Base-by-base conservation (phyloP, 768 basidiomycete species). In the Russula brevipes region DNA sequence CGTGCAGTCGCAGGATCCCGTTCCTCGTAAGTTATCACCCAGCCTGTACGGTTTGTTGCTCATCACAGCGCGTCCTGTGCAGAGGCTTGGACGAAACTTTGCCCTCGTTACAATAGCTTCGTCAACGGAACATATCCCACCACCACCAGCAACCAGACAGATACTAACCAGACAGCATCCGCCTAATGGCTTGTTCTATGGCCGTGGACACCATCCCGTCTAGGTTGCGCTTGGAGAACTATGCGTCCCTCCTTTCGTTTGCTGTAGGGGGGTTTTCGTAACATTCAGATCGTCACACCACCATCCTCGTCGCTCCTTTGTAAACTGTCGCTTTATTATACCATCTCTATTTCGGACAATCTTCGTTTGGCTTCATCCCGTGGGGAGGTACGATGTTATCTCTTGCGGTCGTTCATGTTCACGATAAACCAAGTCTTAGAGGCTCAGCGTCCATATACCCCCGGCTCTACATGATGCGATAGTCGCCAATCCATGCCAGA, bases 281-380 rank as follows among this genome's bases (percentile, higher is more conserved):
- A 5, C 16, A 16, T 16, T 35, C 14, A 36, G 0, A 1, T 31
- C 19, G 9, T 41, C 39, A 12, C 19, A 39, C 9, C n/a, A 39
- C 7, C 41, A 42, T 16, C 41, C 12, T 41, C 24, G 16, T 24
- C 38, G 8, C 38, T 38, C 41, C 5, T 42, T 41, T 54, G 54
- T 41, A 54, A 54, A 54, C 38, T 41, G n/a, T 41, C 38, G 19
- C 11, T 54, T 42, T 6, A 12, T 24, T 57, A 24, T 47, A 36
- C 35, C 10, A 11, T 38, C 5, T n/a, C 1, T 17, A 36, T 17
- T 31, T 42, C 30, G 54, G 74, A 72, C 64, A 66, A 73, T 55
- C 72, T 72, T 58, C 71, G 12, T 31, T 41, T 10, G 11, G 10
- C 7, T 4, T 16, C 42, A 35, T 17, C 38, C 38, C 38, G 4